Percentiles rank a stretch among this genome's conserved stretches.
Evolutionary conservation across 352 stramenopile genomes (phyloP).

Genomic region (Phytophthora melonis): DNA sequence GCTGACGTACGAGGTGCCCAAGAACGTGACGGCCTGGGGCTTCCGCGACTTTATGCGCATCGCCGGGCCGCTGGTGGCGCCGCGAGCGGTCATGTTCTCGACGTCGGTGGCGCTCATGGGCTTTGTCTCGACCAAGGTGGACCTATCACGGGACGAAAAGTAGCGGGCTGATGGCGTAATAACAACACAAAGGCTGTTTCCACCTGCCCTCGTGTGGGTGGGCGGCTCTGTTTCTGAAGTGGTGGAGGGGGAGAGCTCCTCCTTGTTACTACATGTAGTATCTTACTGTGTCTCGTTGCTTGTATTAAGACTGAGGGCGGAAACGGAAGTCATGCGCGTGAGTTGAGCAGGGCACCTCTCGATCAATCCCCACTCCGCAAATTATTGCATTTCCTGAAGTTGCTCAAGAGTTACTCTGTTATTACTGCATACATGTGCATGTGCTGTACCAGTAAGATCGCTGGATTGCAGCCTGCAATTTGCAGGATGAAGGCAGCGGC

Average conservation of each 20-base stretch:
- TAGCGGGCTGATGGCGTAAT: slow-evolving; percentile 3
- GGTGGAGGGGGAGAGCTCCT: background rate
- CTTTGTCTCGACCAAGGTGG: slow-evolving; percentile 72
- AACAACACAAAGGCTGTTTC: background rate
- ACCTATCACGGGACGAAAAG: slow-evolving; percentile 34
- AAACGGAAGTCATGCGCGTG: too few relatives aligned
- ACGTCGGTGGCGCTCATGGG: slow-evolving; percentile 73
- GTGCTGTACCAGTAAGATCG: too few relatives aligned
- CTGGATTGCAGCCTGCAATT: background rate
- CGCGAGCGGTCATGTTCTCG: slow-evolving; percentile 74
- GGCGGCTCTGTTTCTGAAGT: background rate
- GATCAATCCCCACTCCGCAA: background rate
- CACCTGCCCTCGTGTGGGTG: too few relatives aligned
- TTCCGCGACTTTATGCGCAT: slow-evolving; percentile 77
- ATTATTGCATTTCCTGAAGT: slow-evolving; percentile 17
- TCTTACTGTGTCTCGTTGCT: too few relatives aligned
- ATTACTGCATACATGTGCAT: too few relatives aligned
- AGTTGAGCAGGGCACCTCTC: background rate
- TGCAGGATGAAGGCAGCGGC: background rate
- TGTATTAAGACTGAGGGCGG: too few relatives aligned
- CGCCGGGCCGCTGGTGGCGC: slow-evolving; percentile 61
- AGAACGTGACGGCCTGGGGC: slow-evolving; percentile 72
- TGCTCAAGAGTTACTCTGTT: background rate
- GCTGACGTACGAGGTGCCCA: slow-evolving; percentile 76
- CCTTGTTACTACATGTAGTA: background rate